These are phyloP conservation scores for Rubia occidens DNA, from an alignment of 305 asterid genomes.

Conservation along the genomic window DNA sequence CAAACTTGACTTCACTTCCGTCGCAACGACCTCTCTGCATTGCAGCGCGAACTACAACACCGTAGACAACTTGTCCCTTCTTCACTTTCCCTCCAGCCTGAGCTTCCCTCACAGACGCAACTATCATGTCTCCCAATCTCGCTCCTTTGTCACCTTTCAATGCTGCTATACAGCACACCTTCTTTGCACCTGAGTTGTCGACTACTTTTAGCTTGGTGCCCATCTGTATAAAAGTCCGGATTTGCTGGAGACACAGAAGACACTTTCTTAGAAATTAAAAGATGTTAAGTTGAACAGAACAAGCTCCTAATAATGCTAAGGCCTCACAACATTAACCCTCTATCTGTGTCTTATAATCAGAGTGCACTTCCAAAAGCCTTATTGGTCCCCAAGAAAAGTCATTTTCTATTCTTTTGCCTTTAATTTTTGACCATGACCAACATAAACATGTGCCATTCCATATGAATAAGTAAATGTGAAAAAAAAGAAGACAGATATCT, in stretches of 20 bases:
- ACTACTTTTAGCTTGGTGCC: conserved; percentile 80
- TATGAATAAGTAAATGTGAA: not conserved
- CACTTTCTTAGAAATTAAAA: conserved; percentile 6
- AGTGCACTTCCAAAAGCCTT: not conserved
- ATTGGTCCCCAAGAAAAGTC: not conserved
- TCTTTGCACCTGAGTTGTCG: conserved; percentile 81
- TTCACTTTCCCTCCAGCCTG: conserved; percentile 75
- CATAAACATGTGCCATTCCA: not conserved
- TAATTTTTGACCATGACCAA: no score
- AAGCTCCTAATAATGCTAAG: not conserved
- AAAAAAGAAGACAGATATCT: not conserved
- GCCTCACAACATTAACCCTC: not conserved
- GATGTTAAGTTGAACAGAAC: not conserved
- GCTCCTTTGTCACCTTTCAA: conserved; percentile 85
- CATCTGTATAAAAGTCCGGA: conserved; percentile 81
- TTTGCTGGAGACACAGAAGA: conserved; percentile 44
- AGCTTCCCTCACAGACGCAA: conserved; percentile 81
- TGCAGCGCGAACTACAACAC: conserved; percentile 92
- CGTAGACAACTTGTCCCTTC: conserved; percentile 72
- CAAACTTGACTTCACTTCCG: conserved; percentile 85
- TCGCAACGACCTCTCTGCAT: conserved; percentile 81
- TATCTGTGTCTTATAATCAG: not conserved
- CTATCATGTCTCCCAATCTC: conserved; percentile 71
- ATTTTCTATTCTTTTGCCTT: not conserved
- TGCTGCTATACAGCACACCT: conserved; percentile 82